Conservation (phyloP, 345 rosid species). For the Sapria himalayana region DNA sequence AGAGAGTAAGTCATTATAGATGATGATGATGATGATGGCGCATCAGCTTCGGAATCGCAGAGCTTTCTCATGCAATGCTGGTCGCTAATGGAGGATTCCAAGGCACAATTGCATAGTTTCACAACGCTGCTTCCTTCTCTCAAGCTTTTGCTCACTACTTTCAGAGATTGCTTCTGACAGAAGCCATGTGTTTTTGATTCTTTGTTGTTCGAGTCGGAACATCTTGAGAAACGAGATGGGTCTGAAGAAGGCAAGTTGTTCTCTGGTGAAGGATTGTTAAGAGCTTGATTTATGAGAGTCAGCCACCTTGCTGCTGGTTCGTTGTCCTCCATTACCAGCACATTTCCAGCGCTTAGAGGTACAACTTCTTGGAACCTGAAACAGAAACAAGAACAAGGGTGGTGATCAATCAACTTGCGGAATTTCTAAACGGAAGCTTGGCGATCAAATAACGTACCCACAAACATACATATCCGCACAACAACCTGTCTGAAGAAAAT, state of each 20-base stretch:
- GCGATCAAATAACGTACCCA: slow-evolving; percentile 36
- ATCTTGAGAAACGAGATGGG: slow-evolving; percentile 14
- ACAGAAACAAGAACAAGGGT: neutral
- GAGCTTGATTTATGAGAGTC: slow-evolving; percentile 57
- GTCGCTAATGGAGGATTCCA: slow-evolving; percentile 16
- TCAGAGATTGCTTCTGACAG: slow-evolving; percentile 61
- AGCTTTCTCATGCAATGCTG: slow-evolving; percentile 23
- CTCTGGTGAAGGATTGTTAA: slow-evolving; percentile 33
- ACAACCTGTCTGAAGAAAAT: slow-evolving; percentile 63
- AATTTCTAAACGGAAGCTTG: neutral
- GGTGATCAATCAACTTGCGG: neutral
- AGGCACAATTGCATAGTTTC: slow-evolving; percentile 61
- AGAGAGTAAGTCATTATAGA: slow-evolving; percentile 31
- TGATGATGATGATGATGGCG: slow-evolving; percentile 12
- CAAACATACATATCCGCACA: slow-evolving; percentile 73
- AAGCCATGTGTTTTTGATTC: slow-evolving; percentile 27
- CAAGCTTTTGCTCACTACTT: slow-evolving; percentile 45
- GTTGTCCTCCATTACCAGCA: slow-evolving; percentile 71
- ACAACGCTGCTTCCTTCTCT: slow-evolving; percentile 45
- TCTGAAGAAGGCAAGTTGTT: slow-evolving; percentile 14
- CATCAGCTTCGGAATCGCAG: slow-evolving; percentile 18
- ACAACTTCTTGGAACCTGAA: slow-evolving; percentile 93
- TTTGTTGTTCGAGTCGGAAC: slow-evolving; percentile 13
- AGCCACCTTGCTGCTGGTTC: slow-evolving; percentile 97
- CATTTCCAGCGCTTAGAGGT: slow-evolving; percentile 88